A percentile compares a stretch with the other conserved stretches of the same genome.
Conservation (phyloP, 2,329 filamentous ascomycete genomes). For the Metarhizium album region DNA sequence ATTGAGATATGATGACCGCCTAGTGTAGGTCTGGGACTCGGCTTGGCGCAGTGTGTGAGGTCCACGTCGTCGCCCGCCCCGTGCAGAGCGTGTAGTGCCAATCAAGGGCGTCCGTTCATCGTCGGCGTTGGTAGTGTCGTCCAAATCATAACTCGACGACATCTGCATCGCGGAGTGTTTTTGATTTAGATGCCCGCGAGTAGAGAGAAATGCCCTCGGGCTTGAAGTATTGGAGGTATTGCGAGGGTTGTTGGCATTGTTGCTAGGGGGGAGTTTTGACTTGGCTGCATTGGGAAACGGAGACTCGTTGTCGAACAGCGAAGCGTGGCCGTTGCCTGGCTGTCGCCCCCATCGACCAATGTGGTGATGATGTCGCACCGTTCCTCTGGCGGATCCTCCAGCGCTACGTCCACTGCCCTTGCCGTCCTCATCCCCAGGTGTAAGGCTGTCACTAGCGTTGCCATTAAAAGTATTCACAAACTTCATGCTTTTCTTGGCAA, state of each 20-base stretch:
- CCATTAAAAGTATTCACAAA: constrained; percentile 74
- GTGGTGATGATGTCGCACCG: constrained; percentile 64
- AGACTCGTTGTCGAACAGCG: constrained; percentile 66
- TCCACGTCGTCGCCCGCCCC: constrained; percentile 46
- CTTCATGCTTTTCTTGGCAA: constrained; percentile 83
- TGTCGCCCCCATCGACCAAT: constrained; percentile 64
- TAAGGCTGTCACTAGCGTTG: constrained; percentile 39
- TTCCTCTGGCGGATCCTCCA: constrained; percentile 52
- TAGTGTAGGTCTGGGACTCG: constrained; percentile 60
- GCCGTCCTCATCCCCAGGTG: constrained; percentile 55
- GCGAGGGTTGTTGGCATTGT: constrained; percentile 40
- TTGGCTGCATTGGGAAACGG: constrained; percentile 61
- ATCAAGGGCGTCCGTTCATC: constrained; percentile 84
- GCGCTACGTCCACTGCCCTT: constrained; percentile 51
- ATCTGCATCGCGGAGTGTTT: constrained; percentile 48
- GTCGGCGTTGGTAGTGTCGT: constrained; percentile 68
- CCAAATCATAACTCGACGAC: constrained; percentile 62
- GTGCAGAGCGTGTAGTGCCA: constrained; percentile 42
- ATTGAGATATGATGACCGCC: constrained; percentile 51
- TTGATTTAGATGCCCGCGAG: constrained; percentile 21
- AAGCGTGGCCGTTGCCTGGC: constrained; percentile 55
- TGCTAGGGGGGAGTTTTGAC: constrained; percentile 39
- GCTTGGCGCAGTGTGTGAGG: constrained; percentile 53
- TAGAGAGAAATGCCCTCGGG: constrained; percentile 43
- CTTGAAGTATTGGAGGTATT: constrained; percentile 61